These are phyloP conservation scores for Fusarium sp. DNA, from an alignment of 2,329 filamentous ascomycete genomes.

Conservation along the genomic window DNA sequence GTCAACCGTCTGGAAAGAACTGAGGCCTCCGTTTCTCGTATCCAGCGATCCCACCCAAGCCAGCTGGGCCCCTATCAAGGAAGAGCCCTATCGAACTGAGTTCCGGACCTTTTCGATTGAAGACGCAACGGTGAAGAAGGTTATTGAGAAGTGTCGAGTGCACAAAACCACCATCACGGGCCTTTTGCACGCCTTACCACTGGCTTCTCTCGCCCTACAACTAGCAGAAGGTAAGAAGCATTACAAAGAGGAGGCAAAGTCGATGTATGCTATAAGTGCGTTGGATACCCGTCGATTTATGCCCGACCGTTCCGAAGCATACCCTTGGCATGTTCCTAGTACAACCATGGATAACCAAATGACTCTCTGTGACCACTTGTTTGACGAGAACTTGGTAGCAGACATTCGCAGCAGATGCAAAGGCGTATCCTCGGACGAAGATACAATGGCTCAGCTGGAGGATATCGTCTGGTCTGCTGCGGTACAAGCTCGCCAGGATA, in stretches of 20 bases:
- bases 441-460: slow-evolving; percentile 36
- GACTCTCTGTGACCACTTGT: slow-evolving; percentile 31
- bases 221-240: slow-evolving; percentile 21
- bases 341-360: slow-evolving; percentile 39
- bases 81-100: slow-evolving; percentile 38
- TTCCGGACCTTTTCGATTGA: slow-evolving; percentile 40
- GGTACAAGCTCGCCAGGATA: slow-evolving; percentile 25
- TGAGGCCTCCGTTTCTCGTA: slow-evolving; percentile 31
- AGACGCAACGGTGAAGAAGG: slow-evolving; percentile 22
- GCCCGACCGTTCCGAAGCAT: slow-evolving; percentile 16
- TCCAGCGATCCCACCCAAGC: slow-evolving; percentile 24
- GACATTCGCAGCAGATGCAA: slow-evolving; percentile 39
- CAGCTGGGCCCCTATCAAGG: slow-evolving; percentile 46
- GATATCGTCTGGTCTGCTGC: slow-evolving; percentile 31
- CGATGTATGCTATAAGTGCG: slow-evolving; percentile 39
- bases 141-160: slow-evolving; percentile 45
- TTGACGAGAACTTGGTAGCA: slow-evolving; percentile 19
- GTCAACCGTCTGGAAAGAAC: slow-evolving; percentile 37
- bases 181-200: slow-evolving; percentile 45
- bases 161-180: slow-evolving; percentile 50
- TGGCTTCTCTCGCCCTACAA: slow-evolving; percentile 43
- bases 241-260: slow-evolving; percentile 21
- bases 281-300: slow-evolving; percentile 39
- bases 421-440: slow-evolving; percentile 5
- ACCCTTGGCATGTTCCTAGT: slow-evolving; percentile 38